A percentile compares a stretch with the other conserved stretches of the same genome.
Evolutionary conservation across 192 early-diverging fungal species (phyloP).

Genomic region (Radiomyces spectabilis): DNA sequence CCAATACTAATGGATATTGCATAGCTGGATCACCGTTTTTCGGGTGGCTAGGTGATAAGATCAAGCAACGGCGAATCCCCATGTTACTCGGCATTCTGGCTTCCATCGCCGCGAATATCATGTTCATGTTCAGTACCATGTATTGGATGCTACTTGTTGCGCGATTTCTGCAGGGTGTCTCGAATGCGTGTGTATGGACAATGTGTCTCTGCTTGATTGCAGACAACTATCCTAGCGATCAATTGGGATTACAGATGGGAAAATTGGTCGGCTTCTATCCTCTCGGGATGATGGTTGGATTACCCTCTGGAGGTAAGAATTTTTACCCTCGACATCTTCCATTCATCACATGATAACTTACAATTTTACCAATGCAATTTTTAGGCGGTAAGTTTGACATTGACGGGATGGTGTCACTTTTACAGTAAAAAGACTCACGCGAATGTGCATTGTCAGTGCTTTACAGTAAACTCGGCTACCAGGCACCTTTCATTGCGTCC

Average conservation of each 20-base stretch:
- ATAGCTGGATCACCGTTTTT: slow-evolving; percentile 23
- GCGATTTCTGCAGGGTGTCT: slow-evolving; percentile 5
- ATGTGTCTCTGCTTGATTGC: slow-evolving; percentile 27
- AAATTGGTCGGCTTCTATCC: slow-evolving; percentile 35
- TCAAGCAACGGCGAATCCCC: slow-evolving; percentile 15
- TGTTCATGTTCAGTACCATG: slow-evolving; percentile 15
- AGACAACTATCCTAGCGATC: slow-evolving; percentile 30
- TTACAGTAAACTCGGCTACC: slow-evolving; percentile 27
- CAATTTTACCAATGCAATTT: no score
- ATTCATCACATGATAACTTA: neutral
- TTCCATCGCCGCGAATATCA: neutral
- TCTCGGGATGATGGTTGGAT: slow-evolving; percentile 33
- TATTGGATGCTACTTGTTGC: slow-evolving; percentile 17
- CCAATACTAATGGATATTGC: no score
- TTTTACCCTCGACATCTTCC: neutral
- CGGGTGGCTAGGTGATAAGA: slow-evolving; percentile 18
- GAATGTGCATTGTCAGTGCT: slow-evolving; percentile 9
- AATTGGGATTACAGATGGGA: slow-evolving; percentile 36
- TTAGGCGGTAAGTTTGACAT: slow-evolving; percentile 12
- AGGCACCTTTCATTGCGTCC: slow-evolving; percentile 37
- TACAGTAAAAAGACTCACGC: neutral
- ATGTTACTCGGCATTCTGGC: slow-evolving; percentile 31
- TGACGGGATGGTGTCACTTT: no score
- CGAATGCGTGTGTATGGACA: slow-evolving; percentile 21
- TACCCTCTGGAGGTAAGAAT: slow-evolving; percentile 31